Base-by-base conservation (phyloP, 192 early-diverging fungal species). In the Coemansia sp. region DNA sequence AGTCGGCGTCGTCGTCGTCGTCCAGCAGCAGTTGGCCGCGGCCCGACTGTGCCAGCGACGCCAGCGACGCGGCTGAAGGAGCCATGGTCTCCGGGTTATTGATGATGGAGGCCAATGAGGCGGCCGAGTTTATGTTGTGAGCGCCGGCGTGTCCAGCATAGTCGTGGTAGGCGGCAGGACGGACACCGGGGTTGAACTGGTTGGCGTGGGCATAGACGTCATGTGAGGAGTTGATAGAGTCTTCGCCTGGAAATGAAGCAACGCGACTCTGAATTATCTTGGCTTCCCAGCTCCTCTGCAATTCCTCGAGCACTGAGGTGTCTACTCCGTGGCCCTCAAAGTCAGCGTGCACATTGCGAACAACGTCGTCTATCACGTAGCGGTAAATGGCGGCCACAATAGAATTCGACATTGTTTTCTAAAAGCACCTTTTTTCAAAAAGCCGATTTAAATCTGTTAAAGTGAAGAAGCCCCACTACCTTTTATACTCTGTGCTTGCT, bases 361-460 rank as follows among this genome's bases (percentile, higher is more conserved):
- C 92, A 48, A 99, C 96, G 65, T 99, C 94, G 79, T 93, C 89
- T 66, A 99, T 96, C 42, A 99, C 91, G 69, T 88, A 89, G 38
- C 86, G 84, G 77, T 99, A 99, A 45, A 92, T 76, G 72, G 73
- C 66, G 10, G 79, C 79, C 13, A 82, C 79, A 67, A 82, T 74
- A 9, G 79, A 69, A 40, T 82, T 82, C 23, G 79, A 82, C 79
- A 82, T 81, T 63, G 18, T 45, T 8, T 28, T 59, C 21, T 21
- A 56, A 38, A 65, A 57, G 13, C 21, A 11, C 13, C 36, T 39
- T 56, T 26, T 65, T 65, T 14, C 0, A 31, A 31, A 31, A 31
- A 31, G 31, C 31, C 31, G 31, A 31, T 31, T 31, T 31, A 31
- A 31, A 31, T 40, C 4, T 40, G 16, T 42, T 16, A 5, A 42